Evolutionary conservation across 75 land plant genomes (phyloP), one percentile per base, ranked within the genome.

Genomic region (Pinus tabuliformis): DNA sequence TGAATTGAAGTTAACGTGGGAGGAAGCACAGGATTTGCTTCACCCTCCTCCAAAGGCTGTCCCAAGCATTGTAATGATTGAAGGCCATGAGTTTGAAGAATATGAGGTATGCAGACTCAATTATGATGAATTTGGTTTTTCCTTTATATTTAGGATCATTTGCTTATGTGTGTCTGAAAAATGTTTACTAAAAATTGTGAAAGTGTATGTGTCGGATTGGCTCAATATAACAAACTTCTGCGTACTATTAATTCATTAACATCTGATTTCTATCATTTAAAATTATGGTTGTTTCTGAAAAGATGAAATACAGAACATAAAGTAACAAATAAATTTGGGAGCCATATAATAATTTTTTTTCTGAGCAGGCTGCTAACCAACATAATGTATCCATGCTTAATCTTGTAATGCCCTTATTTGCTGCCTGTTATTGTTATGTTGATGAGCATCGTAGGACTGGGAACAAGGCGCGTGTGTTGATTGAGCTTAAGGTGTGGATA

Each of bases 41-140:
- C 90, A 91, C 16, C 89, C 99, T 57, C 86, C 91, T 70, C 97
- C 92, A 52, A 87, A 84, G 64, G 89, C 76, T 57, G 79, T 84
- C 62, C 90, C 92, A 28, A 93, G 77, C 79, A 86, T 92, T 79
- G 90, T 92, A 30, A 80, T 80, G 72, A 83, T 96, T 82, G 99
- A 96, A 63, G 97, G 90, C 61, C 88, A 88, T 77, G 95, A 91
- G 75, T 82, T 96, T 82, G 99, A 96, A 83, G 99, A 96, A 77
- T 96, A 89, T 83, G 91, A 88, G 79, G 99, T 96, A 76, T 75
- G 49, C 11, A 39, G 11, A 20, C 71, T 66, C 71, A 8, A 39
- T 37, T 39, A 39, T 49, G 70, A 39, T 33, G 14, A 2, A 3
- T 36, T 65, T 65, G 9, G 5, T 28, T 7, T 66, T 66, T 39